Percentiles rank a stretch among this genome's conserved stretches.
phyloP scores from a whole-genome alignment of 2,329 filamentous ascomycete species.

The Nothophoma quercina region DNA sequence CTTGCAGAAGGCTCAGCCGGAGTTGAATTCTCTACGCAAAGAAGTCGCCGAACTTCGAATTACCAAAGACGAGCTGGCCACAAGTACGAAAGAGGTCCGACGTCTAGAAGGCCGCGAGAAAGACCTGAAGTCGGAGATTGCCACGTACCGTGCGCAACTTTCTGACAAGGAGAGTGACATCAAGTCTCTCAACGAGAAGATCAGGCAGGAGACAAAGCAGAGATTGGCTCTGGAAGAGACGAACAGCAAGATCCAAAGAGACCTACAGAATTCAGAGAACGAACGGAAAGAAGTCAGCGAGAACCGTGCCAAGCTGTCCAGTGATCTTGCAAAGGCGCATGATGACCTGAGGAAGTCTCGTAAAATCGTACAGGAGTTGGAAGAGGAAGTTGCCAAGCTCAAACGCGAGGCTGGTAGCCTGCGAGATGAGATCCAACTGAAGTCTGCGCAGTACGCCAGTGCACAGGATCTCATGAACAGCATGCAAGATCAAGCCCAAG shows the following conservation, averaged over 20 bases:
- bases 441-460: constrained; percentile 83
- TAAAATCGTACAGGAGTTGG: constrained; percentile 72
- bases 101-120: constrained; percentile 83
- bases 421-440: constrained; percentile 82
- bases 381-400: constrained; percentile 75
- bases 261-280: constrained; percentile 77
- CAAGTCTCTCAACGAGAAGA: constrained; percentile 77
- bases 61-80: constrained; percentile 76
- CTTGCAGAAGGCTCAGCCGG: constrained; percentile 84
- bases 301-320: constrained; percentile 72
- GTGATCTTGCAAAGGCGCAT: constrained; percentile 74
- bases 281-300: constrained; percentile 82
- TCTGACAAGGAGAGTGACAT: constrained; percentile 80
- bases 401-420: constrained; percentile 71
- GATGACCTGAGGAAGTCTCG: constrained; percentile 69
- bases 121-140: constrained; percentile 78
- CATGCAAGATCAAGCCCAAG: constrained; percentile 90
- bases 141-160: constrained; percentile 72
- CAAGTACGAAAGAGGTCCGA: constrained; percentile 69
- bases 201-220: constrained; percentile 75
- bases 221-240: constrained; percentile 81
- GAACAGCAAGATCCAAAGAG: constrained; percentile 74
- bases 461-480: constrained; percentile 86
- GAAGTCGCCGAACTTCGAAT: constrained; percentile 79
- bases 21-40: constrained; percentile 78